Conservation (phyloP, 805 yeast genomes). For the Cyberlindnera misumaiensis region DNA sequence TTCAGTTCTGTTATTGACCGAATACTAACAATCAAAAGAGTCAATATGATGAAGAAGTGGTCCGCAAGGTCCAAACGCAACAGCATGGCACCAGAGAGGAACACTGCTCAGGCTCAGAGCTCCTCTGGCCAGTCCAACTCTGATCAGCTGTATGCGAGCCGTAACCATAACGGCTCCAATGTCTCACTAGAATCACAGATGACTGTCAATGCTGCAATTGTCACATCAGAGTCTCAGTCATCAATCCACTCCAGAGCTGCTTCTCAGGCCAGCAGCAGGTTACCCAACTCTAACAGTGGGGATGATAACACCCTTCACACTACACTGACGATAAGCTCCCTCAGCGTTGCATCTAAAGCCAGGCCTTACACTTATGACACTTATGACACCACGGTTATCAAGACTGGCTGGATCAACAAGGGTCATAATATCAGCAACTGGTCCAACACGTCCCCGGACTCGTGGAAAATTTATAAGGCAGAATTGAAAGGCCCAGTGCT, state of each 20-base stretch:
- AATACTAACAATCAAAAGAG: too few relatives aligned
- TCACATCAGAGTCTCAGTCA: slow-evolving; percentile 1
- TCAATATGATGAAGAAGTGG: slow-evolving; percentile 4
- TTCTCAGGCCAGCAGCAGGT: too few relatives aligned
- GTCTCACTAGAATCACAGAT: slow-evolving; percentile 1
- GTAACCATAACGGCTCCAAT: neutral
- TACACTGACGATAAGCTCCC: slow-evolving; percentile 10
- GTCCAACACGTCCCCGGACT: slow-evolving; percentile 17
- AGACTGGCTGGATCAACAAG: slow-evolving; percentile 57
- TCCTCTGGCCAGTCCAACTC: too few relatives aligned
- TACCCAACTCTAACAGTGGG: neutral
- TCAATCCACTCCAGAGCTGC: neutral
- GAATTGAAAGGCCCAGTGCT: slow-evolving; percentile 66
- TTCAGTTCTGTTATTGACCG: too few relatives aligned
- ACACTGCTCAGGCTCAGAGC: too few relatives aligned
- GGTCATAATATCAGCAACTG: slow-evolving; percentile 27
- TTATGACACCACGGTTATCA: slow-evolving; percentile 35
- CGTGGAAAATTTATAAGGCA: slow-evolving; percentile 47
- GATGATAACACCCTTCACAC: slow-evolving; percentile 4
- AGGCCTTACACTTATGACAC: slow-evolving; percentile 25
- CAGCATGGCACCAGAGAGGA: slow-evolving; percentile 1
- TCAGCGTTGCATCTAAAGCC: slow-evolving; percentile 6
- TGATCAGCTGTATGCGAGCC: slow-evolving; percentile 1
- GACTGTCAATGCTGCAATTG: neutral
- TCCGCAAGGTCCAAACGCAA: slow-evolving; percentile 3